Conservation (phyloP, 352 stramenopile genomes). For the Pythium angustatum region DNA sequence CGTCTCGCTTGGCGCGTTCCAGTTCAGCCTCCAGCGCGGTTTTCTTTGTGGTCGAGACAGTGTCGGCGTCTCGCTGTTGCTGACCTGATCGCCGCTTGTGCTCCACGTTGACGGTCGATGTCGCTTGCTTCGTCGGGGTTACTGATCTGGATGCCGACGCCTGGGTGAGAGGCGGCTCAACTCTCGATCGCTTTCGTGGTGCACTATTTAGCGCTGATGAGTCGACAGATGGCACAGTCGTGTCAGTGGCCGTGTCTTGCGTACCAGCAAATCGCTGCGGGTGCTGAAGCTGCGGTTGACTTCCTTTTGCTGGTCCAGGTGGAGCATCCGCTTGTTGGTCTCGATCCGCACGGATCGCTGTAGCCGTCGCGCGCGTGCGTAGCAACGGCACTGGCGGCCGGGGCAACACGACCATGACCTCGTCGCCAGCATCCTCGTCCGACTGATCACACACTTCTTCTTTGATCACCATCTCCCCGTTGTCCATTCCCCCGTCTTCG, state of each 20-base stretch:
- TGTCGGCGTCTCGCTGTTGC: neutral
- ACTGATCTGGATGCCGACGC: neutral
- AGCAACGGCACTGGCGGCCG: slow-evolving; percentile 6
- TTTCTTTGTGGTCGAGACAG: neutral
- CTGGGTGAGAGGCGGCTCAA: neutral
- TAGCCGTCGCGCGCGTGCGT: slow-evolving; percentile 11
- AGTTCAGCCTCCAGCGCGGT: neutral
- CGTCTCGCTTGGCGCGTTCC: neutral
- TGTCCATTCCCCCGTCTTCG: slow-evolving; percentile 2
- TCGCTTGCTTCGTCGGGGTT: neutral
- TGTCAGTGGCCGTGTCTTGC: too few species aligned
- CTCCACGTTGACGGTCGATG: neutral
- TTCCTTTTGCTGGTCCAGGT: too few species aligned
- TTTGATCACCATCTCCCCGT: slow-evolving; percentile 7
- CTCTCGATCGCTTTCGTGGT: neutral
- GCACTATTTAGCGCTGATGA: too few species aligned
- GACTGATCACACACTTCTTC: neutral
- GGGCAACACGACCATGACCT: neutral
- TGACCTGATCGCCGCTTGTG: neutral
- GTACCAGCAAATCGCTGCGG: too few species aligned
- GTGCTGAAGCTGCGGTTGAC: neutral
- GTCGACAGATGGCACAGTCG: too few species aligned
- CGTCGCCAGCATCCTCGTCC: neutral
- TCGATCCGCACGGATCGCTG: neutral
- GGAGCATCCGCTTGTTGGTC: neutral